Evolutionary conservation across 345 rosid genomes (phyloP), one percentile per base, ranked within the genome.

Genomic region (Populus davidiana): DNA sequence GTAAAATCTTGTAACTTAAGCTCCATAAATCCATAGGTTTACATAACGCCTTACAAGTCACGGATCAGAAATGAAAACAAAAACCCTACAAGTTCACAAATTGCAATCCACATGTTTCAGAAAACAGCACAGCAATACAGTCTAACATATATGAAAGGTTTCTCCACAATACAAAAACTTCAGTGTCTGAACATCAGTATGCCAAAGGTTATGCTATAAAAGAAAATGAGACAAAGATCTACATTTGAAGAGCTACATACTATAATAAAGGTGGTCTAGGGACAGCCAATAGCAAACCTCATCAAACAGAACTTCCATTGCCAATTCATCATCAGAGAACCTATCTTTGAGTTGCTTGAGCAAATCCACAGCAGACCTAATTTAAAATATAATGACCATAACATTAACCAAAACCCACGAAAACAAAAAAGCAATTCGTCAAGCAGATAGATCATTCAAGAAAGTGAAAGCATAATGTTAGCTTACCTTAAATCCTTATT

Each of bases 291-390:
- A 79, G 49, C 86, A 77, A 75, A 96, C 99, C 98, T 93, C 93
- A 5, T 85, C 89, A 54, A 89, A 86, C 75, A 86, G 75, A 65
- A 70, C 70, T 65, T 90, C 97, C 85, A 85, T 82, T 73, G 62
- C 78, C 70, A 85, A 23, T 75, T 90, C 94, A 84, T 87, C 85
- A 23, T 83, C 74, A 52, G 49, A 62, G 75, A 86, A 43, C 71
- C 75, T 78, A 74, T 84, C 80, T 71, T 81, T 79, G 71, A 90
- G 88, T 81, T 72, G 87, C 86, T 85, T 87, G 75, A 96, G 88
- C 89, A 96, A 82, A 85, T 87, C 86, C 82, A 89, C 29, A 20
- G 88, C 86, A 78, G 70, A 81, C 68, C 99, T 93, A 79, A 49
- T 74, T 52, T 64, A 82, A 69, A 29, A 47, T 23, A 44, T 14